Evolutionary conservation across 306 rosid genomes (phyloP).

Genomic region (Delonix regia): DNA sequence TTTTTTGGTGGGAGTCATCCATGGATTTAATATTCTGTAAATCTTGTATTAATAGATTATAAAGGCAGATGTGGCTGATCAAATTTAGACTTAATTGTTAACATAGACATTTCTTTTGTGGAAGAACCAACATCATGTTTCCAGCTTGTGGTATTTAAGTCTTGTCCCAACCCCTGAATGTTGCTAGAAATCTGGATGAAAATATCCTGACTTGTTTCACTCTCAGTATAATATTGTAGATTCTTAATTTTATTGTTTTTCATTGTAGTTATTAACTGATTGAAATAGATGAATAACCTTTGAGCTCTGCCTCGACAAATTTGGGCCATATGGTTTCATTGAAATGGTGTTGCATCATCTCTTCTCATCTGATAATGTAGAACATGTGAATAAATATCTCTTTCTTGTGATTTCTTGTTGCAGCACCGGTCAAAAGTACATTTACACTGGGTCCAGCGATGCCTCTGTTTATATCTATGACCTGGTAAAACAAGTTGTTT

Average conservation of each 20-base stretch:
- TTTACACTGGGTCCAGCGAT: constrained; percentile 87
- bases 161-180: no score
- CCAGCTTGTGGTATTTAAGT: not conserved
- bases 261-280: constrained; percentile 11
- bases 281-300: constrained; percentile 8
- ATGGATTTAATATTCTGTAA: no score
- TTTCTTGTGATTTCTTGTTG: constrained; percentile 38
- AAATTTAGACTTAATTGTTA: not conserved
- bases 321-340: not conserved
- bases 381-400: constrained; percentile 28
- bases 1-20: no score
- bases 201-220: not conserved
- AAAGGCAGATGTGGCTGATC: constrained; percentile 2
- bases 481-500: constrained; percentile 60
- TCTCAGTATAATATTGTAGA: not conserved
- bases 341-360: constrained; percentile 13
- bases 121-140: not conserved
- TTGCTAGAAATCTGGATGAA: not conserved
- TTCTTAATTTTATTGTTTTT: not conserved
- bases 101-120: not conserved
- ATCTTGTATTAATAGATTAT: not conserved
- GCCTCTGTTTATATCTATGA: constrained; percentile 77
- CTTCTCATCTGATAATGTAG: constrained; percentile 13
- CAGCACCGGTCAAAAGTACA: constrained; percentile 98
- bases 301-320: constrained; percentile 11